phyloP scores from a whole-genome alignment of 495 filamentous ascomycete species.

The Xylaria cubensis region DNA sequence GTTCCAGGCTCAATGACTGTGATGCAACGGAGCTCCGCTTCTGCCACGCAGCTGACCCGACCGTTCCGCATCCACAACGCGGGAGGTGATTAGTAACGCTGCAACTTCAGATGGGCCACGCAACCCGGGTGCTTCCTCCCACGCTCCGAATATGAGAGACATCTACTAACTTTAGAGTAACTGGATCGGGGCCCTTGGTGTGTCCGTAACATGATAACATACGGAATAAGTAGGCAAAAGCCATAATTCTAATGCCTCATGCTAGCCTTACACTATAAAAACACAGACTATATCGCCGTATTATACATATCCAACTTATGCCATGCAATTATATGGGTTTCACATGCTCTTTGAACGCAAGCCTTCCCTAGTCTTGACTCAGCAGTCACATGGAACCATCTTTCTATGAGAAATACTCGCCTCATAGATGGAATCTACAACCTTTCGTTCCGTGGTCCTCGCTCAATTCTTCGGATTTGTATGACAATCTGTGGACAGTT shows the following conservation, averaged over 20 bases:
- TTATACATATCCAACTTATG: not conserved
- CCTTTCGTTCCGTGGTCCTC: not conserved
- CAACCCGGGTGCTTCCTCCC: not conserved
- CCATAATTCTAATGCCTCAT: not conserved
- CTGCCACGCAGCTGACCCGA: slow-evolving; percentile 17
- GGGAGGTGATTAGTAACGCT: slow-evolving; percentile 9
- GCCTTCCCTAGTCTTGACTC: not conserved
- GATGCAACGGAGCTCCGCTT: slow-evolving; percentile 24
- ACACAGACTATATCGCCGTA: not conserved
- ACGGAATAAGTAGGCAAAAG: not conserved
- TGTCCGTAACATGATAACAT: not conserved
- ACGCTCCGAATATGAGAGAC: not conserved
- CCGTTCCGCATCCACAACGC: slow-evolving; percentile 21
- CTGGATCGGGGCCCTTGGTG: not conserved
- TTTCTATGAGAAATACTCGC: not conserved
- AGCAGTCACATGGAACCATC: not conserved
- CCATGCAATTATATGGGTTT: not conserved
- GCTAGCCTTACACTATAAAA: not conserved
- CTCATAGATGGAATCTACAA: not conserved
- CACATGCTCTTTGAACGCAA: not conserved
- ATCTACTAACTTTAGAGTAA: not conserved
- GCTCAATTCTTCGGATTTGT: not conserved
- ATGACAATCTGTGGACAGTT: not conserved
- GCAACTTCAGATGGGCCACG: slow-evolving; percentile 9
- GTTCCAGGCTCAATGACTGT: not conserved